Percentiles rank a stretch among this genome's conserved stretches.
Evolutionary conservation across 768 basidiomycete species (phyloP).

Genomic region (Mrakia hoshinonis): DNA sequence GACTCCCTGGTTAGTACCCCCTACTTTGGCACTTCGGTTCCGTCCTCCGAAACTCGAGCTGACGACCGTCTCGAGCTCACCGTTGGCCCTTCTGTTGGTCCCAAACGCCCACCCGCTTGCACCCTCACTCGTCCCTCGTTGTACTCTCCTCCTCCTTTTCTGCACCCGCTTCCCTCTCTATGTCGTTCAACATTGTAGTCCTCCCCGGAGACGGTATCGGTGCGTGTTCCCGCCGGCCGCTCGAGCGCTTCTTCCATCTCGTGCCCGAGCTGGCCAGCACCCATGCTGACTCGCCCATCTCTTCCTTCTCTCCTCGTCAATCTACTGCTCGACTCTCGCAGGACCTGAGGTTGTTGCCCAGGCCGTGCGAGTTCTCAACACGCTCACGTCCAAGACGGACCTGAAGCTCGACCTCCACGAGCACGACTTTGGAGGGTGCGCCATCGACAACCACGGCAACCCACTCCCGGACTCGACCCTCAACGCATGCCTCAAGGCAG

Average conservation of each 20-base stretch:
- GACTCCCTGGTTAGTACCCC: too few relatives aligned
- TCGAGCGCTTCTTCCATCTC: conserved; percentile 1
- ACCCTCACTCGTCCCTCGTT: too few relatives aligned
- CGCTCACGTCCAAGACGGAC: conserved; percentile 56
- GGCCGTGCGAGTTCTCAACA: conserved; percentile 72
- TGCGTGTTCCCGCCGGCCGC: conserved; percentile 39
- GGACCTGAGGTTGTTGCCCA: conserved; percentile 86
- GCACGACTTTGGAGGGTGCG: conserved; percentile 81
- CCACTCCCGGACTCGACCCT: conserved; percentile 77
- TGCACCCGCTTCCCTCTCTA: neutral
- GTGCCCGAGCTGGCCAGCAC: neutral
- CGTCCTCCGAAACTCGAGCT: too few relatives aligned
- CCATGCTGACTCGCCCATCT: too few relatives aligned
- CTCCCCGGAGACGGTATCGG: conserved; percentile 98
- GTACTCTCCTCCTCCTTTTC: neutral
- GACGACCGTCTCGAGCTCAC: too few relatives aligned
- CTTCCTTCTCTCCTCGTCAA: neutral
- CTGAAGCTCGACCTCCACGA: conserved; percentile 65
- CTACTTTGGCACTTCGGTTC: too few relatives aligned
- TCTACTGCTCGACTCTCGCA: conserved; percentile 34
- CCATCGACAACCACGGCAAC: conserved; percentile 79
- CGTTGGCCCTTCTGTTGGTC: too few relatives aligned
- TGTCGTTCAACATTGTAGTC: conserved; percentile 65
- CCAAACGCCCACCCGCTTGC: too few relatives aligned
- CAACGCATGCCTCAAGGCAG: conserved; percentile 80